These are phyloP conservation scores for Beta lomatogona DNA, from an alignment of 179 eudicot genomes.

Conservation along the genomic window DNA sequence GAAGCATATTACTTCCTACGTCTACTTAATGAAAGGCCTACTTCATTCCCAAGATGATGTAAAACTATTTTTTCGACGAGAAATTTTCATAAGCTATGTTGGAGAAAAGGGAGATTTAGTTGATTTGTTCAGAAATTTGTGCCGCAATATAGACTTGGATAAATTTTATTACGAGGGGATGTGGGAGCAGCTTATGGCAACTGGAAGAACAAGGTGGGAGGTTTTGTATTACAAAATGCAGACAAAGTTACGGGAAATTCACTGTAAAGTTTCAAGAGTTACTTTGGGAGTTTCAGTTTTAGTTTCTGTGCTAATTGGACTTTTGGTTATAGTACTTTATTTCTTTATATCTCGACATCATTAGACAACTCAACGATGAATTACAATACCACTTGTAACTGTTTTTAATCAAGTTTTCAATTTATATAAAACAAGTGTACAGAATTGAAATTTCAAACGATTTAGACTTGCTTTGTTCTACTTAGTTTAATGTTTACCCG, in stretches of 20 bases:
- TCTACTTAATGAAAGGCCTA: slow-evolving; percentile 38
- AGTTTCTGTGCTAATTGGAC: slow-evolving; percentile 9
- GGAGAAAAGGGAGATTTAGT: slow-evolving; percentile 37
- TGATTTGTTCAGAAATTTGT: slow-evolving; percentile 37
- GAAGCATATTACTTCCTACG: slow-evolving; percentile 59
- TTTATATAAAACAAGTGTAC: too few species aligned
- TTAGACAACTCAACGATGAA: too few species aligned
- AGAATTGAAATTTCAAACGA: too few species aligned
- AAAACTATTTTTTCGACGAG: slow-evolving; percentile 29
- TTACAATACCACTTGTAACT: too few species aligned
- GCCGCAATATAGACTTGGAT: slow-evolving; percentile 31
- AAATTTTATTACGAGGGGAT: slow-evolving; percentile 46
- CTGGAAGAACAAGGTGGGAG: slow-evolving; percentile 25
- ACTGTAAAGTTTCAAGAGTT: slow-evolving; percentile 7
- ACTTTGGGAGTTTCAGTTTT: slow-evolving; percentile 5
- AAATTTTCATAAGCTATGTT: slow-evolving; percentile 30
- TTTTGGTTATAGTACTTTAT: slow-evolving; percentile 15
- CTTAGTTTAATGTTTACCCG: too few species aligned
- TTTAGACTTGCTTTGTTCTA: too few species aligned
- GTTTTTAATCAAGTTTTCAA: too few species aligned
- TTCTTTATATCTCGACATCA: slow-evolving; percentile 22
- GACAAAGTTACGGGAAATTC: neutral
- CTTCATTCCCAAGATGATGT: slow-evolving; percentile 38
- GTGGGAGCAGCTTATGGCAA: slow-evolving; percentile 34
- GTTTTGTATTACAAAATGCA: slow-evolving; percentile 27